A percentile compares a stretch with the other conserved stretches of the same genome.
Evolutionary conservation across 768 basidiomycete genomes (phyloP).

Genomic region (Albatrellus ellisii): DNA sequence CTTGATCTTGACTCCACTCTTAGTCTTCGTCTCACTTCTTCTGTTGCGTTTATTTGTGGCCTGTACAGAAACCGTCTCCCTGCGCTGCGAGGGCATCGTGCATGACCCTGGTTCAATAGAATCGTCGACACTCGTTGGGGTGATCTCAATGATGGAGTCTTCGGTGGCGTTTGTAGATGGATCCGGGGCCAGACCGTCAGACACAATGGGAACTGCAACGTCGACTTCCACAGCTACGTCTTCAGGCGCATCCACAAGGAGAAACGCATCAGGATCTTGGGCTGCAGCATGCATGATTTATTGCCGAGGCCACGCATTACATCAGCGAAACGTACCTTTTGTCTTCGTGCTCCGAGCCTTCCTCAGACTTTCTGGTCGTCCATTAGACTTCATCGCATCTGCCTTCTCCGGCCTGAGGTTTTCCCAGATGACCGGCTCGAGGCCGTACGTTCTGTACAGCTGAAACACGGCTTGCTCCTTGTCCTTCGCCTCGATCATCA

Average conservation of each 20-base stretch:
- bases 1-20: too few species aligned
- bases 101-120: background rate
- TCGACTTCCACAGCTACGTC: background rate
- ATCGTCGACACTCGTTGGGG: background rate
- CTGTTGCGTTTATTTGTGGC: too few species aligned
- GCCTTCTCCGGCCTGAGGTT: slow-evolving; percentile 20
- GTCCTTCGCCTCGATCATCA: slow-evolving; percentile 92
- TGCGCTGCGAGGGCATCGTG: background rate
- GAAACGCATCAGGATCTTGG: too few species aligned
- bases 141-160: too few species aligned
- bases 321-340: slow-evolving; percentile 3
- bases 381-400: background rate
- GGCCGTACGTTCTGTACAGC: slow-evolving; percentile 61
- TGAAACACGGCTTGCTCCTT: slow-evolving; percentile 92
- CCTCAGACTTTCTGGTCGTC: background rate
- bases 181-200: background rate
- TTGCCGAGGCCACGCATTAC: too few species aligned
- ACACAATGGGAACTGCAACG: background rate
- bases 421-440: slow-evolving; percentile 49
- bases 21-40: too few species aligned
- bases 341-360: background rate
- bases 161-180: too few species aligned
- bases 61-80: too few species aligned
- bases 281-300: too few species aligned
- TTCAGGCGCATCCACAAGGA: too few species aligned